Conservation (phyloP, 2,329 filamentous ascomycete species). For the Tolypocladium sp. region DNA sequence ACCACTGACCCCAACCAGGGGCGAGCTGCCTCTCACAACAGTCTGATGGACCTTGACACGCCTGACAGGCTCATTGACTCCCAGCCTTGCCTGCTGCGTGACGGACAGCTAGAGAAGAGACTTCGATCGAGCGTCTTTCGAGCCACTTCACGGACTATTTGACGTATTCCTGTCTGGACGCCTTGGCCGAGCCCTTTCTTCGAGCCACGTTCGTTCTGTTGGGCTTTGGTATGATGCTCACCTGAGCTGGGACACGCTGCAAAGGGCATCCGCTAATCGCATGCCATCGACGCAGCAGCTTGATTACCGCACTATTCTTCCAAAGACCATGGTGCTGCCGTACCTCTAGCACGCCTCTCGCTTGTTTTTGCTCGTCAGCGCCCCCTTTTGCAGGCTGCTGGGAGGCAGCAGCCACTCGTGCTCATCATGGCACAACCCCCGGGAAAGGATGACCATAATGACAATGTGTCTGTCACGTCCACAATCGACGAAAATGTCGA, state of each 20-base stretch:
- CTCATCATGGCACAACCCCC: neutral
- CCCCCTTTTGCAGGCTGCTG: neutral
- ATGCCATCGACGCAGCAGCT: neutral
- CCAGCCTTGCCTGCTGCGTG: neutral
- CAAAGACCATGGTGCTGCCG: neutral
- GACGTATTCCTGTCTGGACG: neutral
- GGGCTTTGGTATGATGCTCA: neutral
- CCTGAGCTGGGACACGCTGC: neutral
- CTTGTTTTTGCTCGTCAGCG: neutral
- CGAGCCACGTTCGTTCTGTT: neutral
- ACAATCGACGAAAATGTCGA: slow-evolving; percentile 22
- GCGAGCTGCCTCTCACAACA: neutral
- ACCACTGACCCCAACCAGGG: neutral
- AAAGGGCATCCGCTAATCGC: neutral
- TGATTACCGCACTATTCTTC: neutral
- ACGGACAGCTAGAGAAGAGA: too few species aligned
- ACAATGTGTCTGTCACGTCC: slow-evolving; percentile 22
- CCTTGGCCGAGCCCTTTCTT: neutral
- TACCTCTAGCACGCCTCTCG: neutral
- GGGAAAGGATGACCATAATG: slow-evolving; percentile 4
- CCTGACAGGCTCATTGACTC: neutral
- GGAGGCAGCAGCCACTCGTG: neutral
- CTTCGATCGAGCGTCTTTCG: neutral
- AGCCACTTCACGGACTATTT: neutral
- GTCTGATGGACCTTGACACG: neutral